Percentiles rank a stretch among this genome's conserved stretches.
Evolutionary conservation across 805 yeast genomes (phyloP).

Genomic region (Candida ovalis): DNA sequence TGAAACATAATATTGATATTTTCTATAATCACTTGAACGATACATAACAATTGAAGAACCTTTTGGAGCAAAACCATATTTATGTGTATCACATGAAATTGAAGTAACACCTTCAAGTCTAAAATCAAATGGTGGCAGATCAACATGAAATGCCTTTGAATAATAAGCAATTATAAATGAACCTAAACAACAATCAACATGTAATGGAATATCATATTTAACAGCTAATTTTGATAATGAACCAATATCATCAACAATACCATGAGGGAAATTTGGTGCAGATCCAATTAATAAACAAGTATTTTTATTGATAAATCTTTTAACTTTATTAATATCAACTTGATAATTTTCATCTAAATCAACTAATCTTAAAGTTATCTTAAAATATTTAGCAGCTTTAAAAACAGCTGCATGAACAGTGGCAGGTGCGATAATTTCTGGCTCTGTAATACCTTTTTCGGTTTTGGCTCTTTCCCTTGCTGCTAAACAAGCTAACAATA

Average conservation of each 20-base stretch:
- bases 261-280: constrained; percentile 97
- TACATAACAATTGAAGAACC: constrained; percentile 94
- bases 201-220: constrained; percentile 75
- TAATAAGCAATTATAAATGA: constrained; percentile 84
- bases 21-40: constrained; percentile 60
- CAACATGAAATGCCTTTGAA: constrained; percentile 43
- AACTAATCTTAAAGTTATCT: constrained; percentile 78
- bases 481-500: constrained; percentile 78
- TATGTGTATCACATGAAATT: constrained; percentile 98
- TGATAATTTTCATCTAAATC: constrained; percentile 64
- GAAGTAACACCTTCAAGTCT: constrained; percentile 91
- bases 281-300: constrained; percentile 88
- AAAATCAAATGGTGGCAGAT: constrained; percentile 69
- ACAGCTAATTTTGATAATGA: constrained; percentile 62
- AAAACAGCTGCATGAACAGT: constrained; percentile 95
- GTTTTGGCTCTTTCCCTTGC: constrained; percentile 74
- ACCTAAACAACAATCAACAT: constrained; percentile 95
- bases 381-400: constrained; percentile 88
- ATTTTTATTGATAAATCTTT: constrained; percentile 64
- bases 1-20: constrained; percentile 77
- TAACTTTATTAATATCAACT: constrained; percentile 63
- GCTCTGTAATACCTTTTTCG: constrained; percentile 56
- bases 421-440: constrained; percentile 85
- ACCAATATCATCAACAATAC: constrained; percentile 86
- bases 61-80: constrained; percentile 97